Base-by-base conservation (phyloP, 495 filamentous ascomycete species). In the Parmelia sp. region DNA sequence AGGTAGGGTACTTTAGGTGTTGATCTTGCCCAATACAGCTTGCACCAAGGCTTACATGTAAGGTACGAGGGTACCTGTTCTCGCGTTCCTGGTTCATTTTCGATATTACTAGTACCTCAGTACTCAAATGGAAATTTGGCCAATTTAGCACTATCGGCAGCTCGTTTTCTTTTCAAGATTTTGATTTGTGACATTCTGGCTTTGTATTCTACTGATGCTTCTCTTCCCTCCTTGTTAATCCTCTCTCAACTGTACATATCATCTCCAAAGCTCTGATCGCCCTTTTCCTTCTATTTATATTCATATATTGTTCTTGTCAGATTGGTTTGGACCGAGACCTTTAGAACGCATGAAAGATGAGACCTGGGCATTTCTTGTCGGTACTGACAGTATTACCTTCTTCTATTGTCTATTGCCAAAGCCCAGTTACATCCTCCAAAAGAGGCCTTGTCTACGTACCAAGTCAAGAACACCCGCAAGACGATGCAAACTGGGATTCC, bases 401-500 rank as follows among this genome's bases (percentile, higher is more conserved):
- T 39, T 6, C n/a, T n/a, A n/a, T 57, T 21, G 56, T 59, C 10
- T 44, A 44, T 40, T 42, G 58, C 31, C 65, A 60, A 42, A 62
- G 60, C 29, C 57, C 64, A n/a, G 39, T 53, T 37, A 44, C 64
- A 27, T 87, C 85, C 29, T 69, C 82, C 6, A 92, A 91, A 71
- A 62, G 47, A 55, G 60, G 45, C 31, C 45, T 62, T 42, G 23
- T 62, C 5, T 62, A 40, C 27, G 27, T 62, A 29, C 59, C 59
- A 17, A 56, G 11, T 42, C 15, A 19, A 29, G 40, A 55, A 29
- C 19, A 77, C 61, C 80, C 80, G 5, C 57, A 71, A 2, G 88
- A 91, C 72, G 82, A 88, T 73, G 64, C 74, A 19, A 80, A 86
- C 62, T 90, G 87, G 86, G 72, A 76, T 40, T 67, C 73, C 19